Base-by-base conservation (phyloP, 192 early-diverging fungal species). In the Dissophora ornata region DNA sequence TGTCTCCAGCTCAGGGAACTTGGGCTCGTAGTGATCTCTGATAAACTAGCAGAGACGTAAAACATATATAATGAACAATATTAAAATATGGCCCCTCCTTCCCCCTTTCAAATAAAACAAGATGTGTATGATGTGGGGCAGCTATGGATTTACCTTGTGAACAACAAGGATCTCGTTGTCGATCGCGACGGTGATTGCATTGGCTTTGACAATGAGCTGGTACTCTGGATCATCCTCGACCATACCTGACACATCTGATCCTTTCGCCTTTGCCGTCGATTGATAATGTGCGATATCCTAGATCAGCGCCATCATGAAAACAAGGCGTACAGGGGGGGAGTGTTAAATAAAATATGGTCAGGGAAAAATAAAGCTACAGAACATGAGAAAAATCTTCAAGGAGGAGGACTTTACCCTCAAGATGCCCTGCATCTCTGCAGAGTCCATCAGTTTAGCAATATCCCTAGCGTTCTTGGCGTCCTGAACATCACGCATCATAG, bases 141-240 rank as follows among this genome's bases (percentile, higher is more conserved):
- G n/a, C 44, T 45, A n/a, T 18, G 18, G 55, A 3, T 19, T 46
- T 78, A 92, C 93, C 86, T 96, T 93, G 62, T 97, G 93, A 11
- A 97, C 91, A 28, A 91, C 80, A 41, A 94, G 80, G 29, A 97
- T 89, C 75, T 99, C 97, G 62, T 89, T 91, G 40, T 95, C 94
- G 47, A 99, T 91, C 18, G 93, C 91, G 29, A 90, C 88, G 8
- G 90, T 91, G 51, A 96, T 82, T 38, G 90, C 87, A 70, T 97
- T 99, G 10, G 96, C 92, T 42, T 86, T 85, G 24, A 97, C 88
- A 64, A 98, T 92, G 19, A 94, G 71, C 67, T 81, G 74, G 79
- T 99, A 97, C 71, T 97, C 96, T 22, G 94, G 91, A 69, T 96
- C 93, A 49, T 95, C 91, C 63, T 94, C 94, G 18, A 91, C 85